phyloP scores from a whole-genome alignment of 2,329 filamentous ascomycete genomes.

The Incumbomyces lentus region DNA sequence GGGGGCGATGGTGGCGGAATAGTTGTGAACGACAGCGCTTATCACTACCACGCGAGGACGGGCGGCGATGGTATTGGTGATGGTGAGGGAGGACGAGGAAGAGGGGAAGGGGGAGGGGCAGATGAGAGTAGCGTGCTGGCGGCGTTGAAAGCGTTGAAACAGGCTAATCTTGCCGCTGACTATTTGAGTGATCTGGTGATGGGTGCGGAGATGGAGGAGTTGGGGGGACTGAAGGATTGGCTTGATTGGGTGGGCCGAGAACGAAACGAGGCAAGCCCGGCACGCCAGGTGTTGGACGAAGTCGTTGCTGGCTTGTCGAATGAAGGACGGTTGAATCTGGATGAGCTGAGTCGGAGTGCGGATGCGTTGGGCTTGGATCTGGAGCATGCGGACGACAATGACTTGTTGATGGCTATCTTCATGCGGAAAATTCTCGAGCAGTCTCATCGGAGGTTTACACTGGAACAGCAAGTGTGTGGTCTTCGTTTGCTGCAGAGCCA shows the following conservation, averaged over 20 bases:
- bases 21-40: background rate
- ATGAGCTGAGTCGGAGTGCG: slow-evolving; percentile 46
- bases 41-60: background rate
- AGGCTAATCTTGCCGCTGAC: slow-evolving; percentile 16
- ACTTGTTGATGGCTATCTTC: slow-evolving; percentile 5
- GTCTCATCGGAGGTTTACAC: slow-evolving; percentile 43
- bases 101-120: background rate
- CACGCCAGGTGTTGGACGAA: background rate
- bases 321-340: slow-evolving; percentile 45
- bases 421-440: slow-evolving; percentile 41
- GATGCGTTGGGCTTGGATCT: slow-evolving; percentile 34
- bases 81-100: background rate
- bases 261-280: background rate
- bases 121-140: slow-evolving; percentile 7
- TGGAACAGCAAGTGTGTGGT: slow-evolving; percentile 46
- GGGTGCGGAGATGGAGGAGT: background rate
- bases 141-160: slow-evolving; percentile 18
- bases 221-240: background rate
- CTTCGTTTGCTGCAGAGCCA: slow-evolving; percentile 36
- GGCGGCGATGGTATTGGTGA: background rate
- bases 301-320: background rate
- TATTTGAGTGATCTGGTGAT: slow-evolving; percentile 1
- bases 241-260: background rate
- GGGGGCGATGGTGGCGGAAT: background rate
- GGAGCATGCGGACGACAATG: slow-evolving; percentile 38